phyloP scores from a whole-genome alignment of 2,329 filamentous ascomycete genomes.

The Pseudogymnoascus sp. region DNA sequence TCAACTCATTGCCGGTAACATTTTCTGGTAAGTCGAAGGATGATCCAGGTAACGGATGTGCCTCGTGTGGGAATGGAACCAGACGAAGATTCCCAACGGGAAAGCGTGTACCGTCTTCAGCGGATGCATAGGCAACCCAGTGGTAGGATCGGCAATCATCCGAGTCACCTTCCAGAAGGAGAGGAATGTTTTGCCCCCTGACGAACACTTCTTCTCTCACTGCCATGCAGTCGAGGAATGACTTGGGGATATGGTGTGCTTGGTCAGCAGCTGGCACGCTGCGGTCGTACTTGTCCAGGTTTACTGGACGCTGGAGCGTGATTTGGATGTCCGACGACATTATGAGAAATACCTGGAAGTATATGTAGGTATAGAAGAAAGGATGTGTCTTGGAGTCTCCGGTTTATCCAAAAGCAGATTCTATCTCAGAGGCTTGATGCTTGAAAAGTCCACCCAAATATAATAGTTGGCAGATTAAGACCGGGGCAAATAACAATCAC shows the following conservation, averaged over 20 bases:
- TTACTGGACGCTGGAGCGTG: constrained; percentile 33
- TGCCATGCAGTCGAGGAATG: constrained; percentile 57
- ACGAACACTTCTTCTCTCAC: constrained; percentile 57
- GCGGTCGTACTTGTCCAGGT: constrained; percentile 42
- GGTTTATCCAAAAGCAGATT: neutral
- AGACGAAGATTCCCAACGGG: constrained; percentile 72
- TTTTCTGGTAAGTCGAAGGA: constrained; percentile 16
- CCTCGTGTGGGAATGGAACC: constrained; percentile 69
- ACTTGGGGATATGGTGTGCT: constrained; percentile 38
- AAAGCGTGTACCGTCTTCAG: constrained; percentile 33
- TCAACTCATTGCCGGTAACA: constrained; percentile 5
- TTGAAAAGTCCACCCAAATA: neutral
- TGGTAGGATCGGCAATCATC: constrained; percentile 77
- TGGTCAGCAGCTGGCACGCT: constrained; percentile 37
- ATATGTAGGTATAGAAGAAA: neutral
- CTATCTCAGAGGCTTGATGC: neutral
- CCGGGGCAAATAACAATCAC: neutral
- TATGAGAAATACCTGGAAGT: neutral
- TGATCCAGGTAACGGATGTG: constrained; percentile 49
- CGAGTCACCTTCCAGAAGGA: constrained; percentile 68
- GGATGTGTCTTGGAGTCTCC: neutral
- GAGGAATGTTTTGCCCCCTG: constrained; percentile 47
- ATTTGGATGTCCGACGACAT: constrained; percentile 1
- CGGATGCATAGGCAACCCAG: constrained; percentile 74
- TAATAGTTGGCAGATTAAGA: neutral